Base-by-base conservation (phyloP, 495 filamentous ascomycete genomes). In the Tuber borchii region DNA sequence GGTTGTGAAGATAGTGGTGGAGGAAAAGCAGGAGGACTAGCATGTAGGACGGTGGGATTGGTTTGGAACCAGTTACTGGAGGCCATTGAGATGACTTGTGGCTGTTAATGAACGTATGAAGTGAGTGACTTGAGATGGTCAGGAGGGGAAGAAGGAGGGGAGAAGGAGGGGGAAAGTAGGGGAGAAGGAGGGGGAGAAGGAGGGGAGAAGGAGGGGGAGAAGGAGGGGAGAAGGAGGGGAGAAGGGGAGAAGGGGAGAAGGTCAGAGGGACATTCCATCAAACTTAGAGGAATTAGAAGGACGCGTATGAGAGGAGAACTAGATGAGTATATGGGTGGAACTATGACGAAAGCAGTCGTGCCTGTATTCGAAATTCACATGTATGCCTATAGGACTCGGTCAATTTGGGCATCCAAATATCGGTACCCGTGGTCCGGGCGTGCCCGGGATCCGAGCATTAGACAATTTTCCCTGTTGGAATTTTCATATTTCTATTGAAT, bases 1-100 rank as follows among this genome's bases (percentile, higher is more conserved):
- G 78, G 78, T 20, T 79, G 73, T 22, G 42, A 73, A 70, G 45
- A 79, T 17, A 82, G 76, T 77, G 81, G 73, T 71, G 83, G 74
- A 80, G 84, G 74, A 75, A 80, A 76, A 73, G 82, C 61, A 31
- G 78, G 68, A 26, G 74, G 26, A 31, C 56, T 34, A 34, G 56
- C 56, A 65, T 34, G 56, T 31, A 65, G 56, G 56, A 65, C 56
- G 26, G 56, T 65, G 56, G 56, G 56, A 19, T 65, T 65, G 31
- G 26, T 26, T 65, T 4, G 56, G 56, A 65, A 34, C 56, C 26
- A 12, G 31, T 65, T 34, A 0, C 26, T 65, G 56, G 56, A 31
- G 56, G 56, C 56, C 56, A 65, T 70, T 26, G 61, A 56, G 51
- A 39, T n/a, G 22, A 26, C 22, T 61, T 75, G 39, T 37, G 26